Base-by-base conservation (phyloP, 257 asterid species). In the Lithospermum erythrorhizon region DNA sequence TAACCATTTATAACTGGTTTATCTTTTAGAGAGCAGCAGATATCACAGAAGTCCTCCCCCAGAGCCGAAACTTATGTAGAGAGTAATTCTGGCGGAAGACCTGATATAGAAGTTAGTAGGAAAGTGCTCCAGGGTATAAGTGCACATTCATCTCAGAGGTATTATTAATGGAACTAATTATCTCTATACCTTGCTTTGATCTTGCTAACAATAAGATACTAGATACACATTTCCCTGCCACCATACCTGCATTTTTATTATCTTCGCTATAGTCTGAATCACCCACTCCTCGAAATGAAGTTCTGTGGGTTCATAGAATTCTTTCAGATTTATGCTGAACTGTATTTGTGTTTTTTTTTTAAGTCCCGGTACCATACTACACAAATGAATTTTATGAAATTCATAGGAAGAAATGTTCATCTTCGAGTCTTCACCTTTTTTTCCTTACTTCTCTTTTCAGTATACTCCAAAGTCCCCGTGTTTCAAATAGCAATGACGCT, bases 131-230 rank as follows among this genome's bases (percentile, higher is more conserved):
- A 82, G 32, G 83, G 76, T 56, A 61, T 64, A 52, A 65, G 67
- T 11, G 21, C 78, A 56, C 23, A 61, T 70, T 70, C 75, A 67
- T 70, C 64, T 67, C 83, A 71, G 57, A 76, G 86, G 96, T 83
- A 74, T 53, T 53, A 53, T 53, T n/a, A n/a, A 22, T 20, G 21
- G 16, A 53, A 19, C 23, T 20, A 52, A 20, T 8, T n/a, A n/a
- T 53, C 11, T 53, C 10, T 15, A 4, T 11, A 17, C 22, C 21
- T 22, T n/a, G 3, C 57, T 53, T 5, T n/a, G 57, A 9, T 53
- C 11, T 53, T 6, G 21, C 27, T 35, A 18, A 25, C 52, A n/a
- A 29, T 29, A 29, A 54, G 29, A 8, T 41, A 8, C 49, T 41
- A 2, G 2, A 14, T 14, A 41, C 49, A 41, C 49, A 41, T 41